phyloP scores from a whole-genome alignment of 2,329 filamentous ascomycete genomes.

The Aspergillus hortae region DNA sequence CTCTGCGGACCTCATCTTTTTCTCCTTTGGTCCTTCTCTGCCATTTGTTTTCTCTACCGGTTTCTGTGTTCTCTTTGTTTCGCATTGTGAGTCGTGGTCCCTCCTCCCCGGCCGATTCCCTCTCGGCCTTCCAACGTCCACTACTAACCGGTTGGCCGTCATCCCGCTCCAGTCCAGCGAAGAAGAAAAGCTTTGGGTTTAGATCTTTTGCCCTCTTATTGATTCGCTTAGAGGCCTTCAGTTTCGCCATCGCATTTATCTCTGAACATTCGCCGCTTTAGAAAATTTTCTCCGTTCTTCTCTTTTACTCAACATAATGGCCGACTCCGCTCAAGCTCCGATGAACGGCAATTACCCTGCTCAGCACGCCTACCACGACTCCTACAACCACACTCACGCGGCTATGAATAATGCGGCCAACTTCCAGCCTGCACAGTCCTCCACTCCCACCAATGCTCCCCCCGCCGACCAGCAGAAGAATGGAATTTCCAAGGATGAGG shows the following conservation, averaged over 20 bases:
- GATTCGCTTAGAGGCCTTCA: not conserved
- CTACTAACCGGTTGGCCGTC: not conserved
- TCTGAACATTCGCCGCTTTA: not conserved
- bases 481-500: constrained; percentile 75
- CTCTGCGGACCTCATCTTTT: constrained; percentile 10
- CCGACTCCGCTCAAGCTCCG: constrained; percentile 39
- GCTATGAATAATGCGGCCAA: constrained; percentile 33
- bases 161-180: not conserved
- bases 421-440: constrained; percentile 39
- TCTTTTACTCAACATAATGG: constrained; percentile 27
- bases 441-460: constrained; percentile 37
- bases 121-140: not conserved
- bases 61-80: not conserved
- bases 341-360: constrained; percentile 41
- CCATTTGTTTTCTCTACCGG: not conserved
- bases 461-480: constrained; percentile 33
- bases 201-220: not conserved
- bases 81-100: not conserved
- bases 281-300: not conserved
- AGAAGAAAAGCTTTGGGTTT: not conserved
- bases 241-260: not conserved
- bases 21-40: constrained; percentile 10
- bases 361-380: constrained; percentile 38
- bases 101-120: constrained; percentile 14
- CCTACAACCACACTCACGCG: constrained; percentile 32